A percentile compares a stretch with the other conserved stretches of the same genome.
These are phyloP conservation scores for Mycocalia duriaeana DNA, from an alignment of 1,284 basidiomycete genomes.

Conservation along the genomic window DNA sequence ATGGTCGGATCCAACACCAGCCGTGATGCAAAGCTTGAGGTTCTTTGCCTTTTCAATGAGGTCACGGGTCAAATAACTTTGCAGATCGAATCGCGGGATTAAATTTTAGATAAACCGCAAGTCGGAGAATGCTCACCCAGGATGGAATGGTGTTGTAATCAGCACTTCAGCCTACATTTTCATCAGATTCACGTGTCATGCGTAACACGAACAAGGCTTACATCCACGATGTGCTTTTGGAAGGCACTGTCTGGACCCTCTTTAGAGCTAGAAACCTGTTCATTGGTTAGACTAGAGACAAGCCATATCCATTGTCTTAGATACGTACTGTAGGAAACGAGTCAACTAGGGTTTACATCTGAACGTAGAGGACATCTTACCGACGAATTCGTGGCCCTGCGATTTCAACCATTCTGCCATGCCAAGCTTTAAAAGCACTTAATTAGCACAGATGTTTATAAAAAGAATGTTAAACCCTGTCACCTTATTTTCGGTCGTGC, in stretches of 20 bases:
- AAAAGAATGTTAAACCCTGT: conserved; percentile 8
- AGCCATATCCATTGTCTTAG: no score
- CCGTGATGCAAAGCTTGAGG: conserved; percentile 89
- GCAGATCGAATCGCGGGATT: neutral
- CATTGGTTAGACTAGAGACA: no score
- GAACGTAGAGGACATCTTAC: no score
- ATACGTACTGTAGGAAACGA: neutral
- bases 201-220: conserved; percentile 30
- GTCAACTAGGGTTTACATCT: conserved; percentile 7
- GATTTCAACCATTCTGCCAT: conserved; percentile 68
- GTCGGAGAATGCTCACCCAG: conserved; percentile 40
- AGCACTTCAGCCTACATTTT: conserved; percentile 57
- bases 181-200: conserved; percentile 9
- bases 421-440: conserved; percentile 50
- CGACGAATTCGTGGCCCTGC: conserved; percentile 74
- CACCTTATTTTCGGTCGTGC: conserved; percentile 86
- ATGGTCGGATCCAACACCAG: conserved; percentile 93
- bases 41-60: conserved; percentile 82
- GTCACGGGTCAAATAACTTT: conserved; percentile 76
- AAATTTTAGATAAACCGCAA: neutral
- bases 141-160: conserved; percentile 93
- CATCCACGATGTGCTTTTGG: conserved; percentile 84
- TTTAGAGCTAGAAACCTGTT: conserved; percentile 81
- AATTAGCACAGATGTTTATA: neutral
- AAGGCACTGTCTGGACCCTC: conserved; percentile 84